Conservation (phyloP, 768 basidiomycete species). For the Mycena rebaudengoi region DNA sequence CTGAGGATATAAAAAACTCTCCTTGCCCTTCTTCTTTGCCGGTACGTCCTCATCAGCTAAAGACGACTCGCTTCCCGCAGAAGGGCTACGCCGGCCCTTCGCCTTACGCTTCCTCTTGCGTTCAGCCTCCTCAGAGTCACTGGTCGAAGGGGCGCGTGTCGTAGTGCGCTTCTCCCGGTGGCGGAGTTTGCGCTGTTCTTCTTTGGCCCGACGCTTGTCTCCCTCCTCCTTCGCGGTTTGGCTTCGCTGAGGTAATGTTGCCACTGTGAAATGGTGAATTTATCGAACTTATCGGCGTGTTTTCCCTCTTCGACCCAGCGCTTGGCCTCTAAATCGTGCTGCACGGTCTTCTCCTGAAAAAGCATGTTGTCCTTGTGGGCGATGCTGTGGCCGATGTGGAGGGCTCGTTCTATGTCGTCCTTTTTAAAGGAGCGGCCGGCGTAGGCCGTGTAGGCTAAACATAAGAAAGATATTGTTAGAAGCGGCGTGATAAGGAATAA, state of each 20-base stretch:
- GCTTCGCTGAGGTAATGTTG: background rate
- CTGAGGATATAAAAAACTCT: slow-evolving; percentile 17
- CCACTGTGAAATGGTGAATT: background rate
- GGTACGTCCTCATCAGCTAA: background rate
- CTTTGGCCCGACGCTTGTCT: background rate
- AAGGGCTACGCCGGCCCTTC: background rate
- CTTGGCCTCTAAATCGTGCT: background rate
- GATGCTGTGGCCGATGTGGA: background rate
- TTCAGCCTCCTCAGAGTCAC: background rate
- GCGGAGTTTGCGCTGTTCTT: background rate
- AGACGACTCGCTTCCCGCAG: background rate
- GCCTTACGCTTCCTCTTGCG: background rate
- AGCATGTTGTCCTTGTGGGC: background rate
- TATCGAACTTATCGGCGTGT: background rate
- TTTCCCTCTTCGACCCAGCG: background rate
- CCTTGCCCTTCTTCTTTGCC: background rate
- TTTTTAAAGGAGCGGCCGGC: background rate
- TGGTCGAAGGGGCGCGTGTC: background rate
- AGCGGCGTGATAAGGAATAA: background rate
- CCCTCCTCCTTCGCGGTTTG: background rate
- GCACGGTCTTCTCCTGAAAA: background rate
- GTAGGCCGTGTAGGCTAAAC: background rate
- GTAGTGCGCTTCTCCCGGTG: background rate
- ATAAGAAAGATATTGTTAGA: background rate
- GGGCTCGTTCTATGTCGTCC: background rate